Conservation (phyloP, 805 yeast species). For the Komagataella kurtzmanii region DNA sequence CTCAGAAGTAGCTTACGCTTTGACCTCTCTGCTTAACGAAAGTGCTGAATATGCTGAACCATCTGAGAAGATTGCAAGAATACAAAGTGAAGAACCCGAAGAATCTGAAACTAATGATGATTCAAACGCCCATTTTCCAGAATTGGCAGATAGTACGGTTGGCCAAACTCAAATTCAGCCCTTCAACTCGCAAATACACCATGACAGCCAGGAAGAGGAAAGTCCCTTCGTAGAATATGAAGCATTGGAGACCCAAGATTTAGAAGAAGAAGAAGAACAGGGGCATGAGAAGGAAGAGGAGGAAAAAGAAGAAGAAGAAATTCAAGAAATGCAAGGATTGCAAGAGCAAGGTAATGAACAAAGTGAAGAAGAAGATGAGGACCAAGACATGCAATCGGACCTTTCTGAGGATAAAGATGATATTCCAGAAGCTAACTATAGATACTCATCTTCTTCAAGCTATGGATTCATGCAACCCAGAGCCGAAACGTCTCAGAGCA, state of each 20-base stretch:
- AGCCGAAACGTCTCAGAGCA: not conserved
- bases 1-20: not conserved
- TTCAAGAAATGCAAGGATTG: constrained; percentile 3
- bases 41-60: not conserved
- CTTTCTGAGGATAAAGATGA: constrained; percentile 2
- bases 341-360: constrained; percentile 4
- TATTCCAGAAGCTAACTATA: not conserved
- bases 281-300: constrained; percentile 3
- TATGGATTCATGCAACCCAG: not conserved
- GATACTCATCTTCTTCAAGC: not conserved
- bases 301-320: constrained; percentile 11
- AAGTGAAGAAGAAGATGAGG: constrained; percentile 11
- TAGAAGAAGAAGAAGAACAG: constrained; percentile 7
- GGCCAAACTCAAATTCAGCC: not conserved
- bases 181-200: not conserved
- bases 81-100: not conserved
- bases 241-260: not conserved
- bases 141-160: not conserved
- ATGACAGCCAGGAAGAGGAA: not conserved
- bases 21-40: not conserved
- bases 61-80: not conserved
- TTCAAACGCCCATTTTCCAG: not conserved
- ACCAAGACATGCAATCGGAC: constrained; percentile 4
- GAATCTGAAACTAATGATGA: not conserved
- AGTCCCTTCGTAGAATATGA: not conserved